Evolutionary conservation across 2,329 filamentous ascomycete genomes (phyloP).

Genomic region (Fusarium sacchari): DNA sequence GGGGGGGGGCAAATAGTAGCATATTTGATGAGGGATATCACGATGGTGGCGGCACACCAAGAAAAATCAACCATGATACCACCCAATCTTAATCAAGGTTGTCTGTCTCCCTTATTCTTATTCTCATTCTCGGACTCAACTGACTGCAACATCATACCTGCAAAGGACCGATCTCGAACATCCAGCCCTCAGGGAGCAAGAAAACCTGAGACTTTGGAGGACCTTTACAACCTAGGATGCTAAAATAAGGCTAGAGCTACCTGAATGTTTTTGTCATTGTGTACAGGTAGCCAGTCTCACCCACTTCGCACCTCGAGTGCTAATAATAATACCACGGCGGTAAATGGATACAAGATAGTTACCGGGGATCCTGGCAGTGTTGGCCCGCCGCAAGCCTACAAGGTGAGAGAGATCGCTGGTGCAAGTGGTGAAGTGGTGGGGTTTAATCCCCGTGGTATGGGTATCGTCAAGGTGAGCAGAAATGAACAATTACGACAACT

Average conservation of each 20-base stretch:
- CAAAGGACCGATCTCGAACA: conserved; percentile 28
- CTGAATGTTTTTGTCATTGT: neutral
- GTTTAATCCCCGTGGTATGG: conserved; percentile 32
- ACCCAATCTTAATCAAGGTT: conserved; percentile 3
- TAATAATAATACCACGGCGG: conserved; percentile 26
- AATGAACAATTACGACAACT: conserved; percentile 43
- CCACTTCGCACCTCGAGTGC: neutral
- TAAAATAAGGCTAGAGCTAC: neutral
- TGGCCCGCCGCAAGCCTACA: conserved; percentile 41
- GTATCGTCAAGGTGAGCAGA: conserved; percentile 22
- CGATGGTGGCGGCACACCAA: conserved; percentile 21
- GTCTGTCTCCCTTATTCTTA: conserved; percentile 4
- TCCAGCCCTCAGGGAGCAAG: neutral
- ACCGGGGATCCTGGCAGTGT: conserved; percentile 37
- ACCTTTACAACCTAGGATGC: no score
- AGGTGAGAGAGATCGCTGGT: conserved; percentile 35
- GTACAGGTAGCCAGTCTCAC: no score
- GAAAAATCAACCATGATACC: conserved; percentile 17
- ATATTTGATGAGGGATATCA: conserved; percentile 26
- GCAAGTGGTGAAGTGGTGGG: conserved; percentile 33
- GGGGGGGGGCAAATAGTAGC: neutral
- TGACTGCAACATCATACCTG: conserved; percentile 8
- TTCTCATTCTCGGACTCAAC: neutral
- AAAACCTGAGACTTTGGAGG: neutral
- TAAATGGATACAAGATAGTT: conserved; percentile 7